Conservation (phyloP, 306 rosid species). For the Cicer chorassanicum region DNA sequence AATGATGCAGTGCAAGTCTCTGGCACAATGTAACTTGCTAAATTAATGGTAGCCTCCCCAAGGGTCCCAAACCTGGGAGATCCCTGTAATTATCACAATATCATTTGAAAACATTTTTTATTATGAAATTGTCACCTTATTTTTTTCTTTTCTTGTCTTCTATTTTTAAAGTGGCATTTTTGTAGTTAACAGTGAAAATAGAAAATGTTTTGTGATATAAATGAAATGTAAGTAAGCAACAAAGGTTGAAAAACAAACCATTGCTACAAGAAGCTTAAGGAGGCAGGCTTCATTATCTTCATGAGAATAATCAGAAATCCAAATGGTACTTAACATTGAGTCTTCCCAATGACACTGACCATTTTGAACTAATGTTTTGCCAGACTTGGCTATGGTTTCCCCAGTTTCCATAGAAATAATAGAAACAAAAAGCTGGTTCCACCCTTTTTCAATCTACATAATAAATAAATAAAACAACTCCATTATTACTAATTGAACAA, state of each 20-base stretch:
- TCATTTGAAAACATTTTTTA: no score
- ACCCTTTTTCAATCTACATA: slow-evolving; percentile 49
- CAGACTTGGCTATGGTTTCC: slow-evolving; percentile 46
- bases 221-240: slow-evolving; percentile 16
- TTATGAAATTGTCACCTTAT: no score
- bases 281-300: slow-evolving; percentile 25
- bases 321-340: slow-evolving; percentile 40
- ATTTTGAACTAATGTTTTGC: slow-evolving; percentile 46
- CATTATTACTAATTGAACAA: not conserved
- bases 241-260: slow-evolving; percentile 41
- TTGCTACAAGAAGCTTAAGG: slow-evolving; percentile 51
- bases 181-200: not conserved
- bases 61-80: slow-evolving; percentile 53
- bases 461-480: not conserved
- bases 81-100: slow-evolving; percentile 39
- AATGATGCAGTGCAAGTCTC: slow-evolving; percentile 41
- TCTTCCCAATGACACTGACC: slow-evolving; percentile 52
- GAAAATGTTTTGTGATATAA: not conserved
- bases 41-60: slow-evolving; percentile 53
- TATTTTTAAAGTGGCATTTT: no score
- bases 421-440: slow-evolving; percentile 50
- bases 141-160: no score
- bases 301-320: slow-evolving; percentile 45
- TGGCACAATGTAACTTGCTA: slow-evolving; percentile 40
- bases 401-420: slow-evolving; percentile 43